Base-by-base conservation (phyloP, 106 monocot genomes). In the Triglochin maritima region DNA sequence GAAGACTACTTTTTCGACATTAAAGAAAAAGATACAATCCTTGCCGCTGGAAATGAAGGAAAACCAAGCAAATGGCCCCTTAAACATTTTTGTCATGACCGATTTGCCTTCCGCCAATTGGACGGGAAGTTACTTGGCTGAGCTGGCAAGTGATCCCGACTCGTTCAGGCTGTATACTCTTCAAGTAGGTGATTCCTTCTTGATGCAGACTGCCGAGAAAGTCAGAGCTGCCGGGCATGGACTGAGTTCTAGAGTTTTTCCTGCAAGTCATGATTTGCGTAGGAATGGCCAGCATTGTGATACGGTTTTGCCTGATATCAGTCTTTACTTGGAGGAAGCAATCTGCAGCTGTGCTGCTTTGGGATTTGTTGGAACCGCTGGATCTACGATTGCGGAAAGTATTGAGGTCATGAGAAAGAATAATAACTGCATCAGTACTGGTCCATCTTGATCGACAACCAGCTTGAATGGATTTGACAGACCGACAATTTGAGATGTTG, bases 291-390 rank as follows among this genome's bases (percentile, higher is more conserved):
- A 17, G 41, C 12, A 7, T 47, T 89, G 87, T 67, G 51, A 63
- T 9, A 56, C 47, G 42, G 4, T 43, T 4, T 68, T 78, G 17
- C 92, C 86, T 48, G 88, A 92, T 74, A 74, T 98, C 66, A 69
- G 86, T 72, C 69, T 98, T 46, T 88, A 79, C 56, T 49, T 98
- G 8, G 86, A 98, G 63, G 86, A 88, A 75, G 66, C 73, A 59
- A 69, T 92, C 47, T 98, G 98, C 42, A 92, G 98, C 56, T 98
- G 98, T 80, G 92, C 92, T 68, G 75, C 92, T 3, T 47, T 92
- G 42, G 98, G 98, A 29, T 98, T 98, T 79, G 81, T 92, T 5
- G 92, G 98, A 47, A 98, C 88, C 75, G 74, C 82, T 73, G 98
- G 98, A 13, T 98, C 98, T 11, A 98, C 98, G 9, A 92, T 92